These are phyloP conservation scores for Neoarthrinium moseri DNA, from an alignment of 2,329 filamentous ascomycete species.

Conservation along the genomic window DNA sequence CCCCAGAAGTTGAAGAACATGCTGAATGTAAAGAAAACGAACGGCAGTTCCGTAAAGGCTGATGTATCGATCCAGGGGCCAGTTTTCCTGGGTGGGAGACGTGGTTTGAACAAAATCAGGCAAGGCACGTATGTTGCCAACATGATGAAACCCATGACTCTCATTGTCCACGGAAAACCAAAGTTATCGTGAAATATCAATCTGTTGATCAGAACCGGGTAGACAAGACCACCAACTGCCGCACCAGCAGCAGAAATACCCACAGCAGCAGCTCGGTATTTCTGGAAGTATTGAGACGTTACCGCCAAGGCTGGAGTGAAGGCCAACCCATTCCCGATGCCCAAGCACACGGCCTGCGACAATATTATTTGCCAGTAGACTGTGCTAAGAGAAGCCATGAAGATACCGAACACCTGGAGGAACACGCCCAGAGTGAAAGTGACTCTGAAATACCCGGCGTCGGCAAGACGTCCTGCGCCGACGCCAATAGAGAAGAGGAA, in stretches of 20 bases:
- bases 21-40: conserved; percentile 32
- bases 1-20: conserved; percentile 40
- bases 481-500: conserved; percentile 49
- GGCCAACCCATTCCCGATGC: conserved; percentile 33
- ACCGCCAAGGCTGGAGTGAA: conserved; percentile 23
- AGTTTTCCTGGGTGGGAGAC: conserved; percentile 30
- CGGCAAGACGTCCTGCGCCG: conserved; percentile 49
- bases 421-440: conserved; percentile 43
- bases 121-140: conserved; percentile 33
- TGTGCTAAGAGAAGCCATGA: conserved; percentile 49
- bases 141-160: conserved; percentile 39
- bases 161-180: conserved; percentile 44
- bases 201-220: conserved; percentile 38
- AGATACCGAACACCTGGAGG: conserved; percentile 47
- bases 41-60: conserved; percentile 37
- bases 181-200: conserved; percentile 39
- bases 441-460: conserved; percentile 44
- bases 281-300: conserved; percentile 26
- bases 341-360: conserved; percentile 48
- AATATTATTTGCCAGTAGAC: conserved; percentile 52
- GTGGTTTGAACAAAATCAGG: conserved; percentile 23
- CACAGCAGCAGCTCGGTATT: conserved; percentile 26
- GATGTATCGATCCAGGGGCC: conserved; percentile 32
- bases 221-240: conserved; percentile 36
- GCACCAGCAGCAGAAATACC: conserved; percentile 31